Evolutionary conservation across 2,329 filamentous ascomycete genomes (phyloP), one percentile per base, ranked within the genome.

Genomic region (Stromatinia cepivora): DNA sequence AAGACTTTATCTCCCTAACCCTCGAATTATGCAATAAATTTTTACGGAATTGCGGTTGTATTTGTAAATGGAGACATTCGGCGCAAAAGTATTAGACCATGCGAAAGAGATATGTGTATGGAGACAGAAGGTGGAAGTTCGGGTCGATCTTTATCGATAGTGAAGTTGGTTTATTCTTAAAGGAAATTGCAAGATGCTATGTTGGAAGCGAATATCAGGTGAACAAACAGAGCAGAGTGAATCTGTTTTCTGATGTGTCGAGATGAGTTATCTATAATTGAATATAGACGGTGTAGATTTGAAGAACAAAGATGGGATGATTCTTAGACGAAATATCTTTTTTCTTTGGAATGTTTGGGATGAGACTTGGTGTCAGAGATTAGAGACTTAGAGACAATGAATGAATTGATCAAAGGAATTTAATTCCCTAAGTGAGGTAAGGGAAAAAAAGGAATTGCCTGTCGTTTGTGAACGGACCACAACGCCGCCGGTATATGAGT

Each of bases 21-120:
- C 56, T 68, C 46, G 25, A 54, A 46, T 22, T 46, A 28, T 36
- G 20, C 66, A 39, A 63, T 58, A 53, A 61, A 20, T 13, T 25
- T 62, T 20, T 45, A 48, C 9, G 45, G 34, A 42, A 45, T 54
- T 34, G 46, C 59, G 45, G 52, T 62, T 68, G 31, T 22, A 15
- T 54, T 50, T 56, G 34, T 68, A 68, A 48, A 45, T 22, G 59
- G 36, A 62, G 66, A 68, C 66, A 68, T 68, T 53, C 66, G 57
- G 66, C 48, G 57, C 57, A 62, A 20, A 56, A 25, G 36, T 25
- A 54, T 20, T 34, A 46, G 25, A 54, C 36, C 56, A 63, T 67
- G 66, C 66, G 36, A 54, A 25, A 63, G 36, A 54, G 31, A 20
- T 6, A 20, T 11, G 17, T 25, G n/a, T 58, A 58, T 58, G 5